phyloP scores from a whole-genome alignment of 78 protist genomes.

The Chrysochromulina tobinii region DNA sequence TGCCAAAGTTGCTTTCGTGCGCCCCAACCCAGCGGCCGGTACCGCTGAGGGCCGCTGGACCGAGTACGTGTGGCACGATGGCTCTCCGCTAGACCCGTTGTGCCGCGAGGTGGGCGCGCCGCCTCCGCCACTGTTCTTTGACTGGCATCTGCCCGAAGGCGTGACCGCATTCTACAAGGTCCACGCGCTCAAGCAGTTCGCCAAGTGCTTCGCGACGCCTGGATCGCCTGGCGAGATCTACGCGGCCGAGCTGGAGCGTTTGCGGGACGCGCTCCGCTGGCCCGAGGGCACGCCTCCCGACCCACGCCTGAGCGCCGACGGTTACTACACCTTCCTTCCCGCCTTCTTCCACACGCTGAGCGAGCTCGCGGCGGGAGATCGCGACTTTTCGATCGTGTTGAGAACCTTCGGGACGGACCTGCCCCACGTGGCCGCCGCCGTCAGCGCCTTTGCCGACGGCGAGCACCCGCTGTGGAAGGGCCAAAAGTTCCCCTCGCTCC shows the following conservation, averaged over 20 bases:
- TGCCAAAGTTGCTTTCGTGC: background rate
- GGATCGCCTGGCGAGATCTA: background rate
- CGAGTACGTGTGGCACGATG: background rate
- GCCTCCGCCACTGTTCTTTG: background rate
- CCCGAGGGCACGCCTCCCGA: background rate
- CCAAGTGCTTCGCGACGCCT: background rate
- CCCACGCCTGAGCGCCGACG: background rate
- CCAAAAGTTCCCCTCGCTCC: background rate
- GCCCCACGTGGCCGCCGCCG: background rate
- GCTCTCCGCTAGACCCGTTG: background rate
- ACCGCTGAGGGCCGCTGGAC: background rate
- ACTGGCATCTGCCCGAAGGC: too few relatives aligned
- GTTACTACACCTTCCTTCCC: background rate
- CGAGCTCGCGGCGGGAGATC: background rate
- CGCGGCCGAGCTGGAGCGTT: background rate
- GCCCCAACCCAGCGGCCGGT: background rate
- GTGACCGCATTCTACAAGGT: background rate
- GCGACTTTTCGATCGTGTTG: background rate
- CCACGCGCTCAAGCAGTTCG: background rate
- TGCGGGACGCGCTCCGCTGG: background rate
- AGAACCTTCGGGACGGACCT: slow-evolving; percentile 4
- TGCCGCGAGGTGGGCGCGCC: background rate
- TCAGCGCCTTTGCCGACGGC: background rate
- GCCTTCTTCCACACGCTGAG: background rate
- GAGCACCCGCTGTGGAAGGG: background rate